Evolutionary conservation across 1,284 basidiomycete species (phyloP), one percentile per base, ranked within the genome.

Genomic region (Papiliotrema laurentii): DNA sequence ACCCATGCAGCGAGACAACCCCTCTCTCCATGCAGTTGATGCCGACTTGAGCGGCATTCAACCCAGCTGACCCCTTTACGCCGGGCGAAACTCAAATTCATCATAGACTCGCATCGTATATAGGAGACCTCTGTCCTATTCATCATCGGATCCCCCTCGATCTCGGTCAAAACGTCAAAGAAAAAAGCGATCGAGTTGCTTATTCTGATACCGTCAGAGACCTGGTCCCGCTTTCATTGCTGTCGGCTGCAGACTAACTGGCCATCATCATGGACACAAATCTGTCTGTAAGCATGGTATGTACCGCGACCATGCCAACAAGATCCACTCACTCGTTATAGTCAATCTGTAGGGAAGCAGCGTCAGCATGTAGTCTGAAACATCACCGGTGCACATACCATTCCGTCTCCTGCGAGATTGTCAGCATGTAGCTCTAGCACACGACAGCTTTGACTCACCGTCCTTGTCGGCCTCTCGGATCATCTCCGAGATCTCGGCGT

Each of bases 401-500:
- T 67, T 41, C 67, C 66, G 49, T 69, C 66, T 38, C 65, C 63
- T 72, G 45, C 7, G 35, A 45, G 26, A 13, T n/a, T n/a, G n/a
- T 41, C 9, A 48, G 28, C 22, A 22, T 24, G 14, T 16, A 28
- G n/a, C n/a, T n/a, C n/a, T n/a, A n/a, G n/a, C n/a, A n/a, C n/a
- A n/a, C n/a, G 34, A 24, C 21, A 21, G 35, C 47, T 37, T 19
- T 25, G 30, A 58, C 59, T 54, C 59, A 61, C 74, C 93, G 69
- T 97, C 92, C 45, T 90, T 83, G 74, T 98, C 94, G 47, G 94
- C 94, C 76, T 97, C 94, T 51, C 91, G 83, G 73, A 98, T 97
- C 94, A 98, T 97, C 78, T 96, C 91, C 62, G 93, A 88, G 54
- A 97, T 89, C 77, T 97, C 94, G 31, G 77, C 82, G 65, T 97